Evolutionary conservation across 1,139 yeast species (phyloP).

Genomic region (Candida sp.): DNA sequence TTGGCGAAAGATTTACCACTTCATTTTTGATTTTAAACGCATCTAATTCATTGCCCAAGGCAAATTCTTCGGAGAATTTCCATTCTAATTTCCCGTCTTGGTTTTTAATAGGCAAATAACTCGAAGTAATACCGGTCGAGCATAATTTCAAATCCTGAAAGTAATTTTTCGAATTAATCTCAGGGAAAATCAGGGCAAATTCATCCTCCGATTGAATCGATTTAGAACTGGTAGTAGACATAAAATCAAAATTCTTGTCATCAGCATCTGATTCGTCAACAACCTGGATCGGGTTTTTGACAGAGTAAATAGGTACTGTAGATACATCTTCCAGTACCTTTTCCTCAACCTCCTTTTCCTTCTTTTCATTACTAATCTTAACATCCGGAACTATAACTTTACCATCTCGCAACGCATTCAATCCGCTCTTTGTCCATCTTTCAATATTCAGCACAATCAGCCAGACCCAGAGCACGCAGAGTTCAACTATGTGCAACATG

Average conservation of each 20-base stretch:
- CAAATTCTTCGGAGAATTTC: slow-evolving; percentile 45
- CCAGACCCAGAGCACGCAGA: background rate
- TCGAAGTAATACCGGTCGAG: slow-evolving; percentile 47
- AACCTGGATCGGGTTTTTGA: background rate
- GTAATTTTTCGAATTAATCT: background rate
- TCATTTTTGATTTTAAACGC: slow-evolving; percentile 18
- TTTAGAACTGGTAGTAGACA: background rate
- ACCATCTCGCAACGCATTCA: background rate
- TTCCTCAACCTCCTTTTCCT: background rate
- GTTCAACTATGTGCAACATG: background rate
- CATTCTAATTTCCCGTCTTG: slow-evolving; percentile 56
- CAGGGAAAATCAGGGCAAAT: background rate
- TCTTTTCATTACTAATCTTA: background rate
- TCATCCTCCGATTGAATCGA: background rate
- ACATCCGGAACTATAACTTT: background rate
- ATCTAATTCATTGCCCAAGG: slow-evolving; percentile 23
- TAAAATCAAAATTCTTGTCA: background rate
- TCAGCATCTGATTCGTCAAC: background rate
- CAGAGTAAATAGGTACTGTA: background rate
- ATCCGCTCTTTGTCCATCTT: background rate
- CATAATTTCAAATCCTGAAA: slow-evolving; percentile 19
- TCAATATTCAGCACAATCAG: background rate
- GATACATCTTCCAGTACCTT: background rate
- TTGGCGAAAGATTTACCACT: slow-evolving; percentile 23
- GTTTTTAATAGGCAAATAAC: slow-evolving; percentile 50